Conservation (phyloP, 768 basidiomycete genomes). For the Termitomyces sp. region DNA sequence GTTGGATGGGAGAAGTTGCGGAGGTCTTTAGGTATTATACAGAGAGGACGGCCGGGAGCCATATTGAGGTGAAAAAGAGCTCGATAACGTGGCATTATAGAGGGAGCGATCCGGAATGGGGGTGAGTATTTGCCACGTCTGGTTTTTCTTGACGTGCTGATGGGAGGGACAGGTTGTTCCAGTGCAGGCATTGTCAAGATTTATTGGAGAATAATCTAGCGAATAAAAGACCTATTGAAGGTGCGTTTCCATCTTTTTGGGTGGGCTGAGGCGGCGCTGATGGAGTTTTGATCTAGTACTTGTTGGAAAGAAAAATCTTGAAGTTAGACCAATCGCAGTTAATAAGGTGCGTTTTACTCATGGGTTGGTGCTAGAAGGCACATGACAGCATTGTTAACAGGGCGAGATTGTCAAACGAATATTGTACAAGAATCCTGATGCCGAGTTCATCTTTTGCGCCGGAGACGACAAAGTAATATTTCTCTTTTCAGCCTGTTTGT, state of each 20-base stretch:
- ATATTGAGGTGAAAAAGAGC: conserved; percentile 96
- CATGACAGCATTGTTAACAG: conserved; percentile 17
- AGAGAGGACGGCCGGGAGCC: conserved; percentile 93
- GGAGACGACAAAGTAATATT: conserved; percentile 87
- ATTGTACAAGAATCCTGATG: conserved; percentile 87
- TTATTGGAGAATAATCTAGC: conserved; percentile 91
- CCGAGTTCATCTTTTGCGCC: conserved; percentile 95
- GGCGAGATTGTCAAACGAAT: conserved; percentile 97
- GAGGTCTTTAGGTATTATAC: conserved; percentile 97
- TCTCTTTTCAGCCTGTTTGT: not conserved
- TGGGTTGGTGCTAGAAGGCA: not conserved
- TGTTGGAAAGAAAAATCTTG: conserved; percentile 97
- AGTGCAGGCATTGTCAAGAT: conserved; percentile 96
- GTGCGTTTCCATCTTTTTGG: conserved; percentile 29
- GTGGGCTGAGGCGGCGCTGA: not conserved
- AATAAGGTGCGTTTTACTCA: conserved; percentile 59
- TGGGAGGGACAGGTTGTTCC: conserved; percentile 58
- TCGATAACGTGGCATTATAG: conserved; percentile 99
- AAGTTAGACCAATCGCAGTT: conserved; percentile 91
- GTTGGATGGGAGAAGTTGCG: conserved; percentile 93
- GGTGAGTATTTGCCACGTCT: conserved; percentile 42
- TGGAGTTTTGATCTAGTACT: conserved; percentile 47
- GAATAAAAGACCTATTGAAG: conserved; percentile 92
- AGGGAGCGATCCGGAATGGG: conserved; percentile 91
- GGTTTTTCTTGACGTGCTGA: not conserved